A percentile compares a stretch with the other conserved stretches of the same genome.
These are phyloP conservation scores for Canavalia ensiformis DNA, from an alignment of 306 rosid species.

Conservation along the genomic window DNA sequence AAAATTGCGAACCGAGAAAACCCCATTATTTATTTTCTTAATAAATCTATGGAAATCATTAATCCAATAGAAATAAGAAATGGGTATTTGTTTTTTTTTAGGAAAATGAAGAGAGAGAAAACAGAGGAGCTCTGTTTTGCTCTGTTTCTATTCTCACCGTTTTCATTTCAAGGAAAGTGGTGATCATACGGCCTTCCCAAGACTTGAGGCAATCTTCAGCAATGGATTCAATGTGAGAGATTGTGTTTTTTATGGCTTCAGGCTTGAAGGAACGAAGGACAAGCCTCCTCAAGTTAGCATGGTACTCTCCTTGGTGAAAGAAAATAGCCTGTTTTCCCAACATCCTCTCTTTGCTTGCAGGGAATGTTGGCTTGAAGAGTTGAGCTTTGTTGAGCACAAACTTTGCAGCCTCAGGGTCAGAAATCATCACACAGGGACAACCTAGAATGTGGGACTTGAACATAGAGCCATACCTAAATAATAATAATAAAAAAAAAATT, in stretches of 20 bases:
- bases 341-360: slow-evolving; percentile 96
- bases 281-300: slow-evolving; percentile 81
- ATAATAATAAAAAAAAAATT: background rate
- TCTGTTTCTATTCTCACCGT: slow-evolving; percentile 57
- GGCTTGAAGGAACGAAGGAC: slow-evolving; percentile 95
- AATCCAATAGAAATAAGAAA: too few species aligned
- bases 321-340: slow-evolving; percentile 93
- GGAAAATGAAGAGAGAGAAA: slow-evolving; percentile 1
- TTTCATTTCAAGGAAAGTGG: slow-evolving; percentile 93
- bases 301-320: slow-evolving; percentile 94
- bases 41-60: background rate
- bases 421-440: slow-evolving; percentile 94
- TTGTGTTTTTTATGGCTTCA: slow-evolving; percentile 60
- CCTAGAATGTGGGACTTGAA: slow-evolving; percentile 98
- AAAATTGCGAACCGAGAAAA: background rate
- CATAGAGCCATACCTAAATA: slow-evolving; percentile 82
- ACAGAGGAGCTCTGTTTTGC: slow-evolving; percentile 47
- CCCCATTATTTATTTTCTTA: slow-evolving; percentile 18
- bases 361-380: slow-evolving; percentile 95
- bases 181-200: slow-evolving; percentile 71
- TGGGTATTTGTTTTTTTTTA: background rate
- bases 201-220: slow-evolving; percentile 71
- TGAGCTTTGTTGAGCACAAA: slow-evolving; percentile 83
- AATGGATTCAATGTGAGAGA: slow-evolving; percentile 73
- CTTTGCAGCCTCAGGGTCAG: slow-evolving; percentile 91